Conservation (phyloP, 2,329 filamentous ascomycete genomes). For the Cryphonectria japonica region DNA sequence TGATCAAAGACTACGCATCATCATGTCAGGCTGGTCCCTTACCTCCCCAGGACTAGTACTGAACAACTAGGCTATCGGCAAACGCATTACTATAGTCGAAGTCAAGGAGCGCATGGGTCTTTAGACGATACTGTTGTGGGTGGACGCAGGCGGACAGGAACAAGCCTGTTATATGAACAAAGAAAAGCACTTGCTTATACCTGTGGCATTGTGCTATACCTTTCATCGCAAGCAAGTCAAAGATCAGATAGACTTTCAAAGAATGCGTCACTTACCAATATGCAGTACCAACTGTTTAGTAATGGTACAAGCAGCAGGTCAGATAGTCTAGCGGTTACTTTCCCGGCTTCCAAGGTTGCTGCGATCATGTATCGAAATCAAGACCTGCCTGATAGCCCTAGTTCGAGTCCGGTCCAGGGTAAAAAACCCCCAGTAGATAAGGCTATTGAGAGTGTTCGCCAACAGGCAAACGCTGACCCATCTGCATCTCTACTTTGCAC, state of each 20-base stretch:
- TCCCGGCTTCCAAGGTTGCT: background rate
- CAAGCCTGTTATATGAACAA: background rate
- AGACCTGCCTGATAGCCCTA: background rate
- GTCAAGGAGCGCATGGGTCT: too few relatives aligned
- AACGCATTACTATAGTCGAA: too few relatives aligned
- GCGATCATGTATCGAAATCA: background rate
- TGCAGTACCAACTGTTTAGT: background rate
- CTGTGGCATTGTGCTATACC: background rate
- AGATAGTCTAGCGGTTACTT: background rate
- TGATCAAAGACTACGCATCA: too few relatives aligned
- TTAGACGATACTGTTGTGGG: too few relatives aligned
- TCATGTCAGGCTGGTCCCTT: too few relatives aligned
- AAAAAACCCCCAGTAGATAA: background rate
- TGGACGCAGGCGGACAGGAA: too few relatives aligned
- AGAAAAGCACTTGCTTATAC: background rate
- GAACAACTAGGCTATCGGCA: too few relatives aligned
- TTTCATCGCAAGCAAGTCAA: background rate
- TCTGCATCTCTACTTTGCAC: background rate
- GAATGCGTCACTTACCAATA: background rate
- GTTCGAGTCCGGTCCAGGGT: conserved; percentile 4
- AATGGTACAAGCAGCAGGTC: background rate
- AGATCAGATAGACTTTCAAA: background rate
- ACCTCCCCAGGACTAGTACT: too few relatives aligned
- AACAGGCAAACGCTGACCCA: background rate
- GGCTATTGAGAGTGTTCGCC: conserved; percentile 6